A percentile compares a stretch with the other conserved stretches of the same genome.
Evolutionary conservation across 2,329 filamentous ascomycete genomes (phyloP).

Genomic region (Phialophora macrospora): DNA sequence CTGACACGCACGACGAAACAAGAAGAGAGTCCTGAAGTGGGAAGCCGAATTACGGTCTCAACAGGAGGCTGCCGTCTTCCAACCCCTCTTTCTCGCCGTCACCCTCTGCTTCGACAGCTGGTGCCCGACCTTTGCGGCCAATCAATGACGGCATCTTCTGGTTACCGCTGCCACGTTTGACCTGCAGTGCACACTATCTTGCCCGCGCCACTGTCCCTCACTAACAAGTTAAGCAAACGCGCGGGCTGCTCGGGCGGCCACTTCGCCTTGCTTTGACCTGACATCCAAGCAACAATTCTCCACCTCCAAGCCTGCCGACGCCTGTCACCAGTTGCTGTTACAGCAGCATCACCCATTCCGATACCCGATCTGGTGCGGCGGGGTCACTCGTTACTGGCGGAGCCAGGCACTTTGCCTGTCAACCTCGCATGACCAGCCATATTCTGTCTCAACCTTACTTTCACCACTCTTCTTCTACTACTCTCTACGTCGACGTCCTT

Average conservation of each 20-base stretch:
- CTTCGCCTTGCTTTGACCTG: background rate
- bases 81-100: conserved; percentile 5
- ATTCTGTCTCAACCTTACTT: conserved; percentile 35
- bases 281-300: background rate
- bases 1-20: conserved; percentile 8
- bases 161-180: conserved; percentile 8
- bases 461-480: conserved; percentile 24
- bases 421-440: conserved; percentile 32
- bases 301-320: background rate
- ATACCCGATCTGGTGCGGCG: conserved; percentile 10
- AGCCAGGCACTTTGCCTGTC: conserved; percentile 21
- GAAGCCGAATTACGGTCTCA: conserved; percentile 1
- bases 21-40: conserved; percentile 1
- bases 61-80: background rate
- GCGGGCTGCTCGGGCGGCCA: conserved; percentile 3
- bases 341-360: background rate
- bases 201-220: background rate
- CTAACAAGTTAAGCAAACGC: conserved; percentile 2
- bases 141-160: background rate
- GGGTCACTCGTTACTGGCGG: conserved; percentile 5
- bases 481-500: background rate
- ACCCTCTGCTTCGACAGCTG: background rate
- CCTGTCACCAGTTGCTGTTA: conserved; percentile 7
- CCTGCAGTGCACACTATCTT: conserved; percentile 3
- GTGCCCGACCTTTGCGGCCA: background rate